Evolutionary conservation across 768 basidiomycete genomes (phyloP).

Genomic region (Termitomyces sp.): DNA sequence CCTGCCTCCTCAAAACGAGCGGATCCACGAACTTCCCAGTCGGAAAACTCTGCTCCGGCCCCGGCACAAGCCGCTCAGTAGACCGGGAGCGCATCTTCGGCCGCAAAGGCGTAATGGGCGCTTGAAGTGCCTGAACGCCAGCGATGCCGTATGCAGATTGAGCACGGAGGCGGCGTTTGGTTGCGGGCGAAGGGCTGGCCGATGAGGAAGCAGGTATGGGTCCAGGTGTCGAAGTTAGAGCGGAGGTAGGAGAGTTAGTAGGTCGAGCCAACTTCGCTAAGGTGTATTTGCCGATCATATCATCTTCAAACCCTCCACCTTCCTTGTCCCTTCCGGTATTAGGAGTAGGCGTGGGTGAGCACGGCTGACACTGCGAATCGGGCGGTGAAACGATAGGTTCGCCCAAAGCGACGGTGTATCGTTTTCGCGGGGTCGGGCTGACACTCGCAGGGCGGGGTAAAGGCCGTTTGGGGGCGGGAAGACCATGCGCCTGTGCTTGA

Average conservation of each 20-base stretch:
- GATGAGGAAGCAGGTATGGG: conserved; percentile 5
- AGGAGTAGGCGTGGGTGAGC: neutral
- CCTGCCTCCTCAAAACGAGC: conserved; percentile 61
- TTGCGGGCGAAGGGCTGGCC: conserved; percentile 20
- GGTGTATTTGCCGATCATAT: conserved; percentile 58
- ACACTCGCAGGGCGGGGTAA: conserved; percentile 46
- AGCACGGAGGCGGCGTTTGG: conserved; percentile 38
- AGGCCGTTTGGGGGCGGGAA: conserved; percentile 37
- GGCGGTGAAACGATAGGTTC: conserved; percentile 54
- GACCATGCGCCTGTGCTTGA: conserved; percentile 16
- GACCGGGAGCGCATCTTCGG: conserved; percentile 35
- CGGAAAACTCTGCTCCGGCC: conserved; percentile 22
- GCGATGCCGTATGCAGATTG: conserved; percentile 55
- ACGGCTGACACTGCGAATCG: conserved; percentile 11
- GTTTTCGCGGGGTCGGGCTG: conserved; percentile 72
- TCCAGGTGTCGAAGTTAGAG: neutral
- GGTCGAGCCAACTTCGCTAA: conserved; percentile 20
- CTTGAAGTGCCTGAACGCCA: conserved; percentile 19
- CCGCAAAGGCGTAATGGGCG: conserved; percentile 27
- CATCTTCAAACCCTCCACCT: conserved; percentile 40
- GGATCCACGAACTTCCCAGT: conserved; percentile 69
- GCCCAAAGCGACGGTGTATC: conserved; percentile 83
- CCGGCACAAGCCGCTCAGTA: conserved; percentile 22
- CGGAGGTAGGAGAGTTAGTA: neutral
- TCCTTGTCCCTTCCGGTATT: conserved; percentile 29